Evolutionary conservation across 371 early-diverging fungal genomes (phyloP), one percentile per base, ranked within the genome.

Genomic region (Mucor saturninus): DNA sequence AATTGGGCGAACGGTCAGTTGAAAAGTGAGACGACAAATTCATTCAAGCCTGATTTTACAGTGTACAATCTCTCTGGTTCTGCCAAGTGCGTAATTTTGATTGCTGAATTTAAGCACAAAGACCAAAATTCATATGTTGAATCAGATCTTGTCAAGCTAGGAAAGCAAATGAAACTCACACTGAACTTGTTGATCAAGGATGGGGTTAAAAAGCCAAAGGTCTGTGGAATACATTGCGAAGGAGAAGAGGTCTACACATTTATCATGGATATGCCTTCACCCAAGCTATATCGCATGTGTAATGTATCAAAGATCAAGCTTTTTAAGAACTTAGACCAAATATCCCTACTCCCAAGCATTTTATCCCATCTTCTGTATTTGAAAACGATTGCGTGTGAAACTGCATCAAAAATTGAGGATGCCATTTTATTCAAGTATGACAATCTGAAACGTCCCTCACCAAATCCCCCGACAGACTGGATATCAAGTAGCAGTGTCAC

Each of bases 151-250:
- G 48, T 67, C 0, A 61, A 67, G 15, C 58, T 67, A 53, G 37
- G 40, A 1, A 61, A 61, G 37, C 67, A 67, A 21, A 61, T 67
- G 62, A 67, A 58, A 38, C 9, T 9, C 0, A 59, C 59, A 5
- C n/a, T 61, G 31, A 66, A 61, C 67, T 40, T 46, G 14, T 48
- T 67, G 46, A 37, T 67, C 10, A 29, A 28, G 4, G 61, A 48
- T 8, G 62, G 67, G 9, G 58, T 61, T 46, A 26, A 2, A 0
- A 38, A 61, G 10, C 67, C 67, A 15, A 53, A 54, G 31, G n/a
- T 67, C 11, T 65, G 52, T 60, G 62, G 58, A 32, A 13, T 67
- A 54, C 67, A 61, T 14, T 67, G 55, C 58, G 54, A 67, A 59
- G 62, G 55, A 11, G 53, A 62, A 32, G 59, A 58, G 50, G 32